Percentiles rank a stretch among this genome's conserved stretches.
Evolutionary conservation across 106 monocot species (phyloP).

Genomic region (Xerophyta viscosa): DNA sequence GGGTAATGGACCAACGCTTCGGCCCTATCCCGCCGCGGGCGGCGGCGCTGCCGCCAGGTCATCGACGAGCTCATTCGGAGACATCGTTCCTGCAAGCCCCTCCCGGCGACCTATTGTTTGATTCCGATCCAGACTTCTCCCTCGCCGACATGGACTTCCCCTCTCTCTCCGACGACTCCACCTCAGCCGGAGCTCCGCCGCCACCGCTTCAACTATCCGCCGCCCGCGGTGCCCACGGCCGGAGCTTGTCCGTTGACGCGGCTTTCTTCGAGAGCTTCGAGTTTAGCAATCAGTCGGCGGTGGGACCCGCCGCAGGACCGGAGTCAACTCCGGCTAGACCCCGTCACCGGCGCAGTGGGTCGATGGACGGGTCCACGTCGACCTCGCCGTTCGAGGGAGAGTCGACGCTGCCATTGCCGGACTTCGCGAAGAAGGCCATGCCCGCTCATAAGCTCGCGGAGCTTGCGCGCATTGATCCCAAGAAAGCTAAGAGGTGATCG

Average conservation of each 20-base stretch:
- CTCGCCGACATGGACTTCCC: not conserved
- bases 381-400: conserved; percentile 21
- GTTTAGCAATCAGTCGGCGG: not conserved
- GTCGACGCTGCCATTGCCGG: conserved; percentile 27
- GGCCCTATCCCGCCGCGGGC: not conserved
- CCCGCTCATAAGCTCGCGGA: conserved; percentile 80
- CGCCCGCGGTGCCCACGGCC: not conserved
- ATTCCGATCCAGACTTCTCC: not conserved
- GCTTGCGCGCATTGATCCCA: conserved; percentile 77
- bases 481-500: conserved; percentile 77
- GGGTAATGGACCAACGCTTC: not conserved
- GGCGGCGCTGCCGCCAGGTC: not conserved
- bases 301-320: not conserved
- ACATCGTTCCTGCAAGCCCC: not conserved
- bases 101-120: not conserved
- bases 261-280: not conserved
- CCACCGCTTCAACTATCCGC: not conserved
- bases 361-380: not conserved
- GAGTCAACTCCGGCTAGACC: not conserved
- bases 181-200: conserved; percentile 2
- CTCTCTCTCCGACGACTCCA: not conserved
- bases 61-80: conserved; percentile 1
- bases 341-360: not conserved
- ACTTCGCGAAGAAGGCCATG: conserved; percentile 86
- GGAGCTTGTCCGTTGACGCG: not conserved